These are phyloP conservation scores for Stephania yunnanensis DNA, from an alignment of 164 flowering plant genomes.

Conservation along the genomic window DNA sequence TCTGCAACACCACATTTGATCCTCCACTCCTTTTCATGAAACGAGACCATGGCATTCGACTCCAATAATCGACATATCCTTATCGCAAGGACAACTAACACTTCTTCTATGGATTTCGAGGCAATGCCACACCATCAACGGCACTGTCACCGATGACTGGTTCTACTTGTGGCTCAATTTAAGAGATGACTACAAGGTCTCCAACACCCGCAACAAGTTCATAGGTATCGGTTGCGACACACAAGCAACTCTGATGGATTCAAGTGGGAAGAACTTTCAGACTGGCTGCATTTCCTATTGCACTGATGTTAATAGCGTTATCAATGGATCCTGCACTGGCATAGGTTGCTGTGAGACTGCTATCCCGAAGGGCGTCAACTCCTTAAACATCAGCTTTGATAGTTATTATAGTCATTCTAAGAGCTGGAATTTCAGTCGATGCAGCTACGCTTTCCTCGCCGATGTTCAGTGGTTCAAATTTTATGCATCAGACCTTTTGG, in stretches of 20 bases:
- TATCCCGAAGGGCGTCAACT: constrained; percentile 2
- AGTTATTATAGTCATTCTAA: not conserved
- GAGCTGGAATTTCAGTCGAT: not conserved
- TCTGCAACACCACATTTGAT: not conserved
- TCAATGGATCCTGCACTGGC: constrained; percentile 6
- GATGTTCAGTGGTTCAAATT: constrained; percentile 2
- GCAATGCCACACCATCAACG: not conserved
- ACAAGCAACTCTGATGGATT: not conserved
- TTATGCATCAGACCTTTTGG: not conserved
- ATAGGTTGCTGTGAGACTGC: constrained; percentile 16
- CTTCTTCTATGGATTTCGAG: not conserved
- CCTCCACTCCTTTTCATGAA: not conserved
- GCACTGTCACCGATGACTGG: not conserved
- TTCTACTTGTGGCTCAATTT: not conserved
- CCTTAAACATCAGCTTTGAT: not conserved
- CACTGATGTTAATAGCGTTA: not conserved
- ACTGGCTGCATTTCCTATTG: constrained; percentile 11
- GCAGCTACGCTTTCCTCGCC: constrained; percentile 7
- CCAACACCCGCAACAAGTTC: constrained; percentile 11
- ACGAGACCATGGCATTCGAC: not conserved
- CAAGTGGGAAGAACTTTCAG: not conserved
- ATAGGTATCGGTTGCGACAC: constrained; percentile 13
- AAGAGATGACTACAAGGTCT: not conserved
- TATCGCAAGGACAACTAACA: not conserved
- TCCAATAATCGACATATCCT: not conserved